These are phyloP conservation scores for Pythium brassicae DNA, from an alignment of 352 stramenopile genomes.

Conservation along the genomic window DNA sequence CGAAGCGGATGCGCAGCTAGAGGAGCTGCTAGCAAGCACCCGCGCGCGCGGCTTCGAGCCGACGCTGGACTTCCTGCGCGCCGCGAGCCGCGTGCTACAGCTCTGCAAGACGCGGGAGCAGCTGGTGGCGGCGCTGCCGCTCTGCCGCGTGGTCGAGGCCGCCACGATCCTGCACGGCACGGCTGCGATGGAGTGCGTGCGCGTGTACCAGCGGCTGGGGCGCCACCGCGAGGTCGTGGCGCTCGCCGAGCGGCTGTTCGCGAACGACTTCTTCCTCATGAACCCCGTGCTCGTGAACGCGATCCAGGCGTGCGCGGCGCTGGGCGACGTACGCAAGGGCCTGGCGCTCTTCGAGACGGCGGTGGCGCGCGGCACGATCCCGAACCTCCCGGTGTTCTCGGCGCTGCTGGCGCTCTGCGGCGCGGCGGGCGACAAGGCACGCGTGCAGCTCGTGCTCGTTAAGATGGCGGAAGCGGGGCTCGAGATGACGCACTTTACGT, in stretches of 20 bases:
- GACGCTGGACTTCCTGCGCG: constrained; percentile 42
- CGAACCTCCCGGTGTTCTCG: constrained; percentile 60
- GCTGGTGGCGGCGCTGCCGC: constrained; percentile 43
- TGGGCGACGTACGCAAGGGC: constrained; percentile 43
- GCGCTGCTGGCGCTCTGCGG: constrained; percentile 53
- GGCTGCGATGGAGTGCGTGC: constrained; percentile 50
- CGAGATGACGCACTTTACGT: constrained; percentile 67
- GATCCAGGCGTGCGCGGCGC: constrained; percentile 50
- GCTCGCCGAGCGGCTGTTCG: constrained; percentile 46
- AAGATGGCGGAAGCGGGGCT: constrained; percentile 53
- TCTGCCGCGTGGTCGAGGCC: constrained; percentile 49
- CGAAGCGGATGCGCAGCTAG: constrained; percentile 23
- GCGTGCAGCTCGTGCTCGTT: constrained; percentile 39
- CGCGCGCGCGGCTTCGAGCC: constrained; percentile 30
- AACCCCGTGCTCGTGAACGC: constrained; percentile 55
- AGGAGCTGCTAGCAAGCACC: constrained; percentile 32
- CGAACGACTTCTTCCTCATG: constrained; percentile 61
- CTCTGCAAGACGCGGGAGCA: constrained; percentile 47
- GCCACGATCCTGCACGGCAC: constrained; percentile 30
- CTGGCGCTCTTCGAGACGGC: constrained; percentile 60
- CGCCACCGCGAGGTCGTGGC: constrained; percentile 42
- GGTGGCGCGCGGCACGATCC: constrained; percentile 52
- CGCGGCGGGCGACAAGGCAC: constrained; percentile 36
- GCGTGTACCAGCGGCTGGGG: constrained; percentile 57
- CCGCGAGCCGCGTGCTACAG: constrained; percentile 38